phyloP scores from a whole-genome alignment of 164 flowering plant genomes.

The Vitis rupestris region DNA sequence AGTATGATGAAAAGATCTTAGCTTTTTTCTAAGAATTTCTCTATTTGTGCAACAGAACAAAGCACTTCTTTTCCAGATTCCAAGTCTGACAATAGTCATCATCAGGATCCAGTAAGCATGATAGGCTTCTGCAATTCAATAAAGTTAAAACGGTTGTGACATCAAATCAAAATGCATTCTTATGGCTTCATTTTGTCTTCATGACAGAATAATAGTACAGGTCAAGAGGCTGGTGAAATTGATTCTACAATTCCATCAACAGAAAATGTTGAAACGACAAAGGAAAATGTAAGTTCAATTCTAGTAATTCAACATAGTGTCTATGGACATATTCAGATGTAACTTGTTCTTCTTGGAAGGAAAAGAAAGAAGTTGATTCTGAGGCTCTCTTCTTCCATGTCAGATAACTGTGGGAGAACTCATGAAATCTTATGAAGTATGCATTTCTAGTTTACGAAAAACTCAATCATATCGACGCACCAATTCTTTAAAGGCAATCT shows the following conservation, averaged over 20 bases:
- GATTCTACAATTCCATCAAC: conserved; percentile 5
- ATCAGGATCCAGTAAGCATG: conserved; percentile 33
- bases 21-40: conserved; percentile 5
- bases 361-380: not conserved
- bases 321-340: not conserved
- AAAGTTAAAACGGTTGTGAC: not conserved
- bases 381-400: conserved; percentile 2
- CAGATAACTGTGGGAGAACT: conserved; percentile 77
- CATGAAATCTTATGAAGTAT: conserved; percentile 67
- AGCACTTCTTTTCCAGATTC: conserved; percentile 38
- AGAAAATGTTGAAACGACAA: conserved; percentile 20
- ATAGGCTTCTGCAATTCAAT: not conserved
- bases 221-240: conserved; percentile 17
- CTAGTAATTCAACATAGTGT: not conserved
- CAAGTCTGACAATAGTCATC: conserved; percentile 27
- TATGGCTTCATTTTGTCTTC: not conserved
- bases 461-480: conserved; percentile 58
- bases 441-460: conserved; percentile 61
- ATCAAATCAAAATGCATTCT: not conserved
- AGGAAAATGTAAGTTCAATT: conserved; percentile 43
- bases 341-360: not conserved
- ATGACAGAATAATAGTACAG: conserved; percentile 39
- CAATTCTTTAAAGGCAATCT: conserved; percentile 57
- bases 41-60: conserved; percentile 35
- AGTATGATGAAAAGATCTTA: not conserved